Base-by-base conservation (phyloP, 768 basidiomycete species). In the Auricularia auricula-judae region DNA sequence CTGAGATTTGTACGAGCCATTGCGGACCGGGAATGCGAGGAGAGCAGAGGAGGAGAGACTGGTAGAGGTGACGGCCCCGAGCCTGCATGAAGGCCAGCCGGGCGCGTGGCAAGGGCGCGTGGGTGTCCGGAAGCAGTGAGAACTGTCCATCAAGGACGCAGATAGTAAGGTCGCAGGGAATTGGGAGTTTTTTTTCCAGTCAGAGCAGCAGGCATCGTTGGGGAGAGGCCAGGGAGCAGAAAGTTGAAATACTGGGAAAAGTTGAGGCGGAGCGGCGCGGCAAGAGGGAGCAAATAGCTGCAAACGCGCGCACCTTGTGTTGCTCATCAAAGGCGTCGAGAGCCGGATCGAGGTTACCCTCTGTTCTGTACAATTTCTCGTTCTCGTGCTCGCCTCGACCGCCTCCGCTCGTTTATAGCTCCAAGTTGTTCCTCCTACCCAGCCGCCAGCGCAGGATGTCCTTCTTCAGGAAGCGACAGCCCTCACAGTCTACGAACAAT, bases 371-470 rank as follows among this genome's bases (percentile, higher is more conserved):
- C 21, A 51, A 18, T 51, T 21, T 51, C 18, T 51, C 47, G 5
- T 51, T 18, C 18, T 51, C 58, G 56, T 16, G 21, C 58, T 34
- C 33, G 18, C 29, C 33, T 23, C 58, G 36, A 56, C 54, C n/a
- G n/a, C 54, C 54, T 56, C 58, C 58, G 29, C 58, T 34, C 58
- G 58, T 60, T 60, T 60, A 60, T 34, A 34, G 16, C 47, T 16
- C 82, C 84, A 87, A 87, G 82, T 81, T 85, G 84, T 88, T 83
- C 73, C 75, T 87, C 75, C 76, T 86, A 74, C 78, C 79, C 68
- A 72, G 74, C 73, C 81, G 83, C 76, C 71, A 83, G 68, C 78
- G 86, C 75, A 87, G 87, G 85, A 93, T 93, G 91, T 91, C 89
- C 82, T 93, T 91, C 89, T 93, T 93, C 84, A 87, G 84, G 54